These are phyloP conservation scores for Prunus dulcis DNA, from an alignment of 306 rosid species.

Conservation along the genomic window DNA sequence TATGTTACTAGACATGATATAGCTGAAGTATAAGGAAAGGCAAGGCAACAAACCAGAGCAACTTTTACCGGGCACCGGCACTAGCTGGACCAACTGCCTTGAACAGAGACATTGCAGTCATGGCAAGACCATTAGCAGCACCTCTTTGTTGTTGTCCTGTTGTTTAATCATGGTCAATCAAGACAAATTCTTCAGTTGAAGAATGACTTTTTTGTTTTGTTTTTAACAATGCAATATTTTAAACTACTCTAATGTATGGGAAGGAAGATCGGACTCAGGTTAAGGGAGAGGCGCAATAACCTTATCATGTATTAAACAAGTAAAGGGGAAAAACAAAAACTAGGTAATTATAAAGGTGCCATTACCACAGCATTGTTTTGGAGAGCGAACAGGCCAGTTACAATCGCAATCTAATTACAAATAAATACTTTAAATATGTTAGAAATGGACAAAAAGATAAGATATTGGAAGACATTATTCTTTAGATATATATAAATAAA, in stretches of 20 bases:
- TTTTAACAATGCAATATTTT: no score
- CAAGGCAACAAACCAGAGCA: neutral
- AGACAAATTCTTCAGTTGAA: neutral
- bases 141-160: constrained; percentile 86
- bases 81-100: constrained; percentile 86
- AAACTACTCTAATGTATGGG: no score
- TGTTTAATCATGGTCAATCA: neutral
- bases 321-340: neutral
- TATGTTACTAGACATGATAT: neutral
- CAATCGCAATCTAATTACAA: constrained; percentile 39
- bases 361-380: constrained; percentile 86
- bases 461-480: no score
- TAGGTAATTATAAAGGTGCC: neutral
- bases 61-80: constrained; percentile 65
- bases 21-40: neutral
- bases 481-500: no score
- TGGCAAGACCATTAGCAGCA: constrained; percentile 83
- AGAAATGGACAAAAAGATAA: no score
- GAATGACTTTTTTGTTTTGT: no score
- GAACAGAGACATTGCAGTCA: constrained; percentile 80
- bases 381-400: constrained; percentile 58
- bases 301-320: neutral
- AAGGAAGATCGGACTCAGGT: no score
- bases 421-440: no score
- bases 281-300: neutral